Evolutionary conservation across 768 basidiomycete genomes (phyloP).

Genomic region (Boletus sp.): DNA sequence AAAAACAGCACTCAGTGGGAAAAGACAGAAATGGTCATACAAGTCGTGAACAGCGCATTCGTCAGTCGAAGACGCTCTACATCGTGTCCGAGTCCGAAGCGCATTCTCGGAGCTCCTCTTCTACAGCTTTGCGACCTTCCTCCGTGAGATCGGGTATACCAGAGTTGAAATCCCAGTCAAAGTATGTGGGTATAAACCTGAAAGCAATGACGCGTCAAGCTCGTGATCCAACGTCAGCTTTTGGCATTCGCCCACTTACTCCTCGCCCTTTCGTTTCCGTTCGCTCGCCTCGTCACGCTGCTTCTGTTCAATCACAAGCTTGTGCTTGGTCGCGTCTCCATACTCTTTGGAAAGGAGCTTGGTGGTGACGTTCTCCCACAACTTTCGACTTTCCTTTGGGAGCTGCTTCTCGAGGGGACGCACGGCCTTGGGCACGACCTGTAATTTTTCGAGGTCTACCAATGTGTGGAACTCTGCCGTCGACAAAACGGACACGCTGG

Average conservation of each 20-base stretch:
- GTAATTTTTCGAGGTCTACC: constrained; percentile 72
- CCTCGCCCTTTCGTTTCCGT: constrained; percentile 73
- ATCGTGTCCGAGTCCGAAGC: constrained; percentile 11
- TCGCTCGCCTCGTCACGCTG: constrained; percentile 90
- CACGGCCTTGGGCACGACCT: constrained; percentile 78
- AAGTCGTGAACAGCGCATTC: neutral
- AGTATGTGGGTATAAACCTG: constrained; percentile 75
- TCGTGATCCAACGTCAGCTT: neutral
- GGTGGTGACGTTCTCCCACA: constrained; percentile 86
- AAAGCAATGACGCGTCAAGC: neutral
- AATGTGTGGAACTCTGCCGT: constrained; percentile 60
- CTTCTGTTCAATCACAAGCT: constrained; percentile 88
- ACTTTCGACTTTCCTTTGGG: constrained; percentile 74
- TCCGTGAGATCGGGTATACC: constrained; percentile 70
- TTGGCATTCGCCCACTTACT: constrained; percentile 50
- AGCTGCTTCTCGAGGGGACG: constrained; percentile 80
- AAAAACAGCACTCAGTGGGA: constrained; percentile 3
- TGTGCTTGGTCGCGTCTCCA: constrained; percentile 87
- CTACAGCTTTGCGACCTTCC: constrained; percentile 67
- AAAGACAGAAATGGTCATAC: constrained; percentile 6
- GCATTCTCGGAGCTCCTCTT: constrained; percentile 57
- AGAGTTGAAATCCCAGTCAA: constrained; percentile 62
- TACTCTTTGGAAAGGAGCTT: constrained; percentile 81
- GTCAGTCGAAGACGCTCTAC: constrained; percentile 10
- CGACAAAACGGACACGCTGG: constrained; percentile 44